These are phyloP conservation scores for Aspergillus luchuensis DNA, from an alignment of 2,329 filamentous ascomycete genomes.

Conservation along the genomic window DNA sequence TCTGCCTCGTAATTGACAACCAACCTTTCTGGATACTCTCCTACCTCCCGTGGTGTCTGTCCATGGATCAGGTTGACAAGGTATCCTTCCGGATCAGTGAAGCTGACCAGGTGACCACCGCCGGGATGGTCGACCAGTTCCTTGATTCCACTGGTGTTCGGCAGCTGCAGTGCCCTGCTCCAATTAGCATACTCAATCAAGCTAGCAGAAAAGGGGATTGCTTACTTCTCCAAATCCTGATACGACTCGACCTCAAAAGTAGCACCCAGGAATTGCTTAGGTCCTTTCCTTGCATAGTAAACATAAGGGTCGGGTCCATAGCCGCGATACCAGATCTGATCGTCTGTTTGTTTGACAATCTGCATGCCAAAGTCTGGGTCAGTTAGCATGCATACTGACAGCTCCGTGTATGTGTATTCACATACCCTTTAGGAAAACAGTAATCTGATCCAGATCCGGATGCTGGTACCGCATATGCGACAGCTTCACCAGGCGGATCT, in stretches of 20 bases:
- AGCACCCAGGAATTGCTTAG: conserved; percentile 39
- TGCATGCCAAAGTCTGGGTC: conserved; percentile 28
- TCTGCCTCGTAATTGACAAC: conserved; percentile 31
- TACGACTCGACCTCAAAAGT: conserved; percentile 47
- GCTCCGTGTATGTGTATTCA: too few relatives aligned
- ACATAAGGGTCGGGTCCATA: conserved; percentile 25
- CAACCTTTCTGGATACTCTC: conserved; percentile 23
- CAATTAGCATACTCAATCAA: not conserved
- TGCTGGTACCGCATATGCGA: conserved; percentile 60
- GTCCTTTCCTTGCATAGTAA: conserved; percentile 25
- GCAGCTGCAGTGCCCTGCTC: conserved; percentile 24
- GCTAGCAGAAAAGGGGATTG: too few relatives aligned
- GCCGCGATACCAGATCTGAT: conserved; percentile 23
- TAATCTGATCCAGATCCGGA: conserved; percentile 52
- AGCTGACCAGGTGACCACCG: conserved; percentile 40
- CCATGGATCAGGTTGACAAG: conserved; percentile 46
- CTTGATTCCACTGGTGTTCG: conserved; percentile 33
- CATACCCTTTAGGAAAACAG: conserved; percentile 26
- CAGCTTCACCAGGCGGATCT: conserved; percentile 53
- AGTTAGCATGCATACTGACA: too few relatives aligned
- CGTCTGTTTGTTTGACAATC: conserved; percentile 40
- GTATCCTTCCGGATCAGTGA: conserved; percentile 46
- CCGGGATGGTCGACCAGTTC: conserved; percentile 42
- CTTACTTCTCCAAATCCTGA: conserved; percentile 47
- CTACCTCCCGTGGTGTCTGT: conserved; percentile 28